phyloP scores from a whole-genome alignment of 1,139 yeast genomes.

The Yamadazyma dushanensis region DNA sequence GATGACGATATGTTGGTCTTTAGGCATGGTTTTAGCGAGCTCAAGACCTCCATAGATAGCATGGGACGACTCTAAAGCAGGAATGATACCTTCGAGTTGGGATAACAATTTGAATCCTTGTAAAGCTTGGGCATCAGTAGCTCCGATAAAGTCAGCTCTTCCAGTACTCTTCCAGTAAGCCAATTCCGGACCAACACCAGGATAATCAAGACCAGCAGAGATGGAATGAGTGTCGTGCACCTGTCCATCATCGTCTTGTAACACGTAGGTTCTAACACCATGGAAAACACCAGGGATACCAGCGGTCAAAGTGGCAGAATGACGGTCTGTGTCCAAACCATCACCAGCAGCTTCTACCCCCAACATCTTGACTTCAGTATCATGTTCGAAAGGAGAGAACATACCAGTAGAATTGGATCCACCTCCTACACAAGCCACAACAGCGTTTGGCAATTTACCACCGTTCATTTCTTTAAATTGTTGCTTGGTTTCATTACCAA shows the following conservation, averaged over 20 bases:
- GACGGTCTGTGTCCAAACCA: conserved; percentile 82
- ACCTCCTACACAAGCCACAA: conserved; percentile 99
- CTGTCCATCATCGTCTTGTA: conserved; percentile 92
- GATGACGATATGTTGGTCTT: conserved; percentile 80
- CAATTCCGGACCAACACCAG: conserved; percentile 98
- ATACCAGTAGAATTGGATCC: conserved; percentile 97
- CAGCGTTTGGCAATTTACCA: conserved; percentile 86
- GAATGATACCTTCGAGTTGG: conserved; percentile 96
- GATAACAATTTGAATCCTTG: conserved; percentile 85
- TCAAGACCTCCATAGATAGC: conserved; percentile 91
- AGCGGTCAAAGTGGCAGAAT: conserved; percentile 89
- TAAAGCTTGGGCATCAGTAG: conserved; percentile 87
- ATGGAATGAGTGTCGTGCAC: conserved; percentile 97
- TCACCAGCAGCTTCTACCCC: conserved; percentile 99
- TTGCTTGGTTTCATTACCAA: conserved; percentile 91
- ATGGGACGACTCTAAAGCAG: conserved; percentile 96
- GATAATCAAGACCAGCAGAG: conserved; percentile 97
- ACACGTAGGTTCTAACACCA: conserved; percentile 91
- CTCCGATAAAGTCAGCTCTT: conserved; percentile 87
- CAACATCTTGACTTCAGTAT: conserved; percentile 68
- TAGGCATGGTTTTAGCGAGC: conserved; percentile 79
- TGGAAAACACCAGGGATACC: conserved; percentile 98
- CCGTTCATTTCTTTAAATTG: conserved; percentile 77
- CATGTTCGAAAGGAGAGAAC: conserved; percentile 91
- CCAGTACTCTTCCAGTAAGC: conserved; percentile 95